A percentile compares a stretch with the other conserved stretches of the same genome.
Evolutionary conservation across 2,329 filamentous ascomycete species (phyloP).

Genomic region (Sporothrix mexicana): DNA sequence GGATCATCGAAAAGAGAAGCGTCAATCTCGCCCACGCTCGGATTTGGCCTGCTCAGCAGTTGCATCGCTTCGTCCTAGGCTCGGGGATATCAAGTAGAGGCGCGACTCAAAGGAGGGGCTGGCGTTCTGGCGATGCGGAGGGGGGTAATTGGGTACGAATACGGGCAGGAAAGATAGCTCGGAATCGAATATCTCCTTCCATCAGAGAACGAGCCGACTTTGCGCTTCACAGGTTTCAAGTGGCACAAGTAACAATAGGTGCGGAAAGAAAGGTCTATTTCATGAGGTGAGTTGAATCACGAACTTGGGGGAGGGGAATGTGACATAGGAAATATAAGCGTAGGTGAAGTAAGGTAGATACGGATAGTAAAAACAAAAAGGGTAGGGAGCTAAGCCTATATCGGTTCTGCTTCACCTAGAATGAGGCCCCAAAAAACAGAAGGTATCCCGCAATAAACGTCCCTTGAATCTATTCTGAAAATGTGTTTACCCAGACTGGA

Average conservation of each 20-base stretch:
- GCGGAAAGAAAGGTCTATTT: conserved; percentile 14
- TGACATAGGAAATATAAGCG: conserved; percentile 5
- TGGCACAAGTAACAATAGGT: not conserved
- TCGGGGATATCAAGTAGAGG: not conserved
- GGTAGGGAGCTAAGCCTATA: not conserved
- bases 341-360: not conserved
- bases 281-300: conserved; percentile 34
- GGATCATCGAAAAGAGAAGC: not conserved
- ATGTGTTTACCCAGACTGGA: not conserved
- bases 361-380: not conserved
- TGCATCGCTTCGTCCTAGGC: not conserved
- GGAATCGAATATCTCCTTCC: not conserved
- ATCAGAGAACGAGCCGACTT: not conserved
- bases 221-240: not conserved
- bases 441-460: not conserved
- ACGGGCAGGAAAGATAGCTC: not conserved
- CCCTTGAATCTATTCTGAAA: conserved; percentile 20
- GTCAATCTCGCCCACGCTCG: not conserved
- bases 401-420: not conserved
- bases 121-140: not conserved
- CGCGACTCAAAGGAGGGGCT: not conserved
- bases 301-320: not conserved
- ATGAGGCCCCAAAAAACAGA: not conserved
- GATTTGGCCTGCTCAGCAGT: not conserved
- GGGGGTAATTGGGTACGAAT: not conserved